Evolutionary conservation across 2,329 filamentous ascomycete genomes (phyloP).

Genomic region (Paraphaeosphaeria sporulosa): DNA sequence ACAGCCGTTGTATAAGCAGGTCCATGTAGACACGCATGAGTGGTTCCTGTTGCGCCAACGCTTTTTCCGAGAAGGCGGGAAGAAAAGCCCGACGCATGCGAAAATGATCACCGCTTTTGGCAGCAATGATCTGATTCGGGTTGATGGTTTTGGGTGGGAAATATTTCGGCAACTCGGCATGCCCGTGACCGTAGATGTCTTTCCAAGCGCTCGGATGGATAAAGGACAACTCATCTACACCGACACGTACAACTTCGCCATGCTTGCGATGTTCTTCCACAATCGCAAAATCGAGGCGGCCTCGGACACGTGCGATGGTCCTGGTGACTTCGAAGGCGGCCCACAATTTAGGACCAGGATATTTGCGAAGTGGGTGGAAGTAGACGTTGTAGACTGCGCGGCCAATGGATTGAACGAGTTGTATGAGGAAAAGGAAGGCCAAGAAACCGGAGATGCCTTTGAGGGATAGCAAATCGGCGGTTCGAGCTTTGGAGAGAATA

Average conservation of each 20-base stretch:
- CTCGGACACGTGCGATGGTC: conserved; percentile 21
- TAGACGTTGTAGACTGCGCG: conserved; percentile 40
- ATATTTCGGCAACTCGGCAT: conserved; percentile 15
- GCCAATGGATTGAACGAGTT: neutral
- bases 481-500: neutral
- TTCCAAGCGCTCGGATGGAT: conserved; percentile 18
- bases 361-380: conserved; percentile 49
- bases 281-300: conserved; percentile 8
- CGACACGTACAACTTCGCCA: conserved; percentile 27
- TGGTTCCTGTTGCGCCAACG: conserved; percentile 22
- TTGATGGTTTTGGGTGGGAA: conserved; percentile 6
- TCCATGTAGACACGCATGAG: conserved; percentile 23
- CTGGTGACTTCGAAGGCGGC: conserved; percentile 36
- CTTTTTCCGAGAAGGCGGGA: conserved; percentile 36
- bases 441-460: neutral
- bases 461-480: conserved; percentile 1
- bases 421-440: neutral
- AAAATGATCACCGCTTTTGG: conserved; percentile 22
- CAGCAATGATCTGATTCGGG: conserved; percentile 21
- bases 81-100: conserved; percentile 43
- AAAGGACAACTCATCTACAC: conserved; percentile 20
- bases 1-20: conserved; percentile 13
- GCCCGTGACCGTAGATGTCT: conserved; percentile 33
- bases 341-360: conserved; percentile 46
- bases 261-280: conserved; percentile 42